phyloP scores from a whole-genome alignment of 2,329 filamentous ascomycete genomes.

The Blumeriella jaapii region DNA sequence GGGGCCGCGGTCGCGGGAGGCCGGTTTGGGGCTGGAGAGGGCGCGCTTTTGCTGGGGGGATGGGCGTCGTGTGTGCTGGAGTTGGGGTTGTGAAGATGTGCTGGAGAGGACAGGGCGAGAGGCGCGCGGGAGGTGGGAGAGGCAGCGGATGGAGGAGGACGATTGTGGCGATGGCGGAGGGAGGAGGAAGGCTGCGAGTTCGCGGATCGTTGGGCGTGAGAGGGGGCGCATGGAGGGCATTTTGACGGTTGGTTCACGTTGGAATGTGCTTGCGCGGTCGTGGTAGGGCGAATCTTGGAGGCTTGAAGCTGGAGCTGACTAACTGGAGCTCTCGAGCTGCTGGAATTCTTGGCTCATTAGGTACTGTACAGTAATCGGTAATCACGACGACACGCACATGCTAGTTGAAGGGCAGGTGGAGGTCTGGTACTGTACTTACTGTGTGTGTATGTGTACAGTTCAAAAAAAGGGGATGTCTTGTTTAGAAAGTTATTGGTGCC shows the following conservation, averaged over 20 bases:
- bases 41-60: not conserved
- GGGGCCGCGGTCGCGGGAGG: conserved; percentile 46
- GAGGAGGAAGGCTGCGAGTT: conserved; percentile 19
- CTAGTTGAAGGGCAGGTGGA: no score
- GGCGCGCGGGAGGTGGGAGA: conserved; percentile 6
- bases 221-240: conserved; percentile 16
- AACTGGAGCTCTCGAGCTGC: no score
- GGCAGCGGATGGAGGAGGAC: conserved; percentile 6
- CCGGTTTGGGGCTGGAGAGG: conserved; percentile 21
- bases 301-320: not conserved
- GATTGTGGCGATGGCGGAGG: conserved; percentile 7
- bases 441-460: no score
- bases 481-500: no score
- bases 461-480: no score
- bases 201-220: conserved; percentile 19
- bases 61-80: no score
- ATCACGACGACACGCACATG: no score
- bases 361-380: no score
- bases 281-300: not conserved
- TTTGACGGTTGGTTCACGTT: conserved; percentile 2
- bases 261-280: not conserved
- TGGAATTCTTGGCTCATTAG: no score
- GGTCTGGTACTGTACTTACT: no score
- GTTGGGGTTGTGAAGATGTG: not conserved
- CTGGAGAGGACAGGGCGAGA: not conserved